Base-by-base conservation (phyloP, 2,329 filamentous ascomycete genomes). In the Erysiphe neolycopersici region DNA sequence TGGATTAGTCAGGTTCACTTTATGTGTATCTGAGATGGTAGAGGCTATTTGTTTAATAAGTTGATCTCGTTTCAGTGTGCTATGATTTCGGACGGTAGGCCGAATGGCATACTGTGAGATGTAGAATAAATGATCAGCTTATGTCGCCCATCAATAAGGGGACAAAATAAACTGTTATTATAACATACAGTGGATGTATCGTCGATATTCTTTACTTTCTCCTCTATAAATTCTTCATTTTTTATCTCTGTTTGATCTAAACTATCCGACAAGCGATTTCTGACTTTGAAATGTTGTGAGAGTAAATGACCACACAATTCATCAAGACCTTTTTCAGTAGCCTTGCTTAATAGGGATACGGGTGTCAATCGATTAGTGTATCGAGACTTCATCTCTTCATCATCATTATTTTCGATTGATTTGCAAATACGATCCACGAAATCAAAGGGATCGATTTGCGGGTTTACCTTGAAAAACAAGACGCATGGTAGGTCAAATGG, bases 1-100 rank as follows among this genome's bases (percentile, higher is more conserved):
- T 31, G 80, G 79, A n/a, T 66, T 68, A 41, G 66, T 70, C n/a
- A 91, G 67, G 52, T 85, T 73, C 46, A 89, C 82, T 53, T 75
- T 78, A 60, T 89, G 81, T 35, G 75, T 61, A 35, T 64, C 62
- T 4, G 79, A 50, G 33, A 57, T 54, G 13, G 46, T 49, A 13
- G 46, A 49, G 26, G 56, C 81, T 48, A 87, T 67, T 48, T 68
- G 70, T 53, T 76, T 71, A 58, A 89, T 87, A 41, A 87, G 65
- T 16, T 63, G 64, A 49, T 76, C 70, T 46, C 79, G 69, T 51
- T 70, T 76, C 47, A 87, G 64, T 3, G 66, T 65, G 50, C 65
- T 75, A 59, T 85, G 76, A 53, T 79, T 81, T 44, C 81, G 73
- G 47, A 82, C 71, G 13, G 71, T 78, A n/a, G 77, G 72, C 38